Conservation (phyloP, 345 rosid species). For the Corchorus capsularis region DNA sequence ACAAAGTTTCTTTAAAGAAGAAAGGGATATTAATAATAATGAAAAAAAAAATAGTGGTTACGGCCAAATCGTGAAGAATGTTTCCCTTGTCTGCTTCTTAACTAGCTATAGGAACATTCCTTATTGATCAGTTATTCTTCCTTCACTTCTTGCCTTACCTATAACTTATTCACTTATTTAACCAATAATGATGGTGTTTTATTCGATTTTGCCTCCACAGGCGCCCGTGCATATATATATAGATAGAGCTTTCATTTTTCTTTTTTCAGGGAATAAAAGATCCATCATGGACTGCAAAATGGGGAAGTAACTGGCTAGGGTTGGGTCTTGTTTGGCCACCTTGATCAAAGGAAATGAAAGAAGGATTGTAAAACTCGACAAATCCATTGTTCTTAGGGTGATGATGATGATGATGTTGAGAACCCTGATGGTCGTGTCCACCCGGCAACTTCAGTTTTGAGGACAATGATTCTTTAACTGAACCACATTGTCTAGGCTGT, state of each 20-base stretch:
- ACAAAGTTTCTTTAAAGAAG: slow-evolving; percentile 13
- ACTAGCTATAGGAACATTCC: neutral
- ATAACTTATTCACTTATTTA: neutral
- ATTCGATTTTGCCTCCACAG: neutral
- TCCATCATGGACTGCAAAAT: slow-evolving; percentile 64
- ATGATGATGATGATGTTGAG: neutral
- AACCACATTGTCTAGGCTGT: slow-evolving; percentile 91
- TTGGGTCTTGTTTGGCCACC: slow-evolving; percentile 49
- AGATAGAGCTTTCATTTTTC: neutral
- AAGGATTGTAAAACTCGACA: slow-evolving; percentile 58
- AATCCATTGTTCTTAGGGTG: slow-evolving; percentile 34
- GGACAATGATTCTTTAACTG: slow-evolving; percentile 39
- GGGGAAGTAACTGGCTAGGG: slow-evolving; percentile 53
- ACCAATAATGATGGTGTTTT: neutral
- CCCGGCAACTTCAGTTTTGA: slow-evolving; percentile 39
- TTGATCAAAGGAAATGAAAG: slow-evolving; percentile 70
- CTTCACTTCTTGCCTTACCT: neutral
- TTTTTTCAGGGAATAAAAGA: slow-evolving; percentile 57
- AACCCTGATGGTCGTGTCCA: slow-evolving; percentile 26
- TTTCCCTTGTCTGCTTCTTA: neutral
- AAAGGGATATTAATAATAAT: neutral
- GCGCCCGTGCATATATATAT: no score
- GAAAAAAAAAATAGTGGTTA: neutral
- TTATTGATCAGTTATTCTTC: neutral
- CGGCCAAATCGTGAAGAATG: slow-evolving; percentile 4